Base-by-base conservation (phyloP, 1,139 yeast genomes). In the Sugiyamaella neomexicana region DNA sequence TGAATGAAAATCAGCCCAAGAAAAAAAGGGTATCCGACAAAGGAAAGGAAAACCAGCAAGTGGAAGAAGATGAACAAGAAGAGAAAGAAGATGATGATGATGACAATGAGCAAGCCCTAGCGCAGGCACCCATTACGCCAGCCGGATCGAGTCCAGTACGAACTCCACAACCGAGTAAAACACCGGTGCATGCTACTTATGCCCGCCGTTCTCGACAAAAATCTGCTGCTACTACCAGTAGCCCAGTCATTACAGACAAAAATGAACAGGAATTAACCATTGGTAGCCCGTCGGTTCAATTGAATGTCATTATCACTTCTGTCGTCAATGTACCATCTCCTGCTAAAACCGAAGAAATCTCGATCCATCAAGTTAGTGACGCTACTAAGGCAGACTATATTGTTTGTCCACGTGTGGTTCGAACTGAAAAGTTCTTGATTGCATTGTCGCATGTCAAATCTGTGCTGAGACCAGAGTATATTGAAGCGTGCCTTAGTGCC, bases 341-440 rank as follows among this genome's bases (percentile, higher is more conserved):
- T 5, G 17, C 25, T 10, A 39, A 47, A 31, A 47, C 51, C 10
- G 51, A 27, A 15, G 51, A 47, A n/a, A 12, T 72, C 10, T 70
- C 72, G 1, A 62, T 75, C 23, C 54, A 58, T 25, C 50, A 68
- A 12, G 68, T 65, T 8, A 66, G 66, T 20, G 65, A 68, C n/a
- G 68, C 73, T 1, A 55, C 55, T 2, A 59, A 45, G 2, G 72
- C 72, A 2, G 65, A 71, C 0, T 66, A 68, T 37, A 56, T 75
- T 10, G 68, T 91, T 15, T 93, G 97, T 0, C 96, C 97, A 1
- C 82, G 83, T 58, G 77, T 86, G 10, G 69, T 86, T 62, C 78
- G 98, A 60, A 93, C 98, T 0, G 96, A 87, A 57, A 93, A 93
- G 70, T 91, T 91, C 65, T 75, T 93, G 36, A 69, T 73, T 32